These are phyloP conservation scores for Ophiostoma australiae DNA, from an alignment of 2,329 filamentous ascomycete species.

Conservation along the genomic window DNA sequence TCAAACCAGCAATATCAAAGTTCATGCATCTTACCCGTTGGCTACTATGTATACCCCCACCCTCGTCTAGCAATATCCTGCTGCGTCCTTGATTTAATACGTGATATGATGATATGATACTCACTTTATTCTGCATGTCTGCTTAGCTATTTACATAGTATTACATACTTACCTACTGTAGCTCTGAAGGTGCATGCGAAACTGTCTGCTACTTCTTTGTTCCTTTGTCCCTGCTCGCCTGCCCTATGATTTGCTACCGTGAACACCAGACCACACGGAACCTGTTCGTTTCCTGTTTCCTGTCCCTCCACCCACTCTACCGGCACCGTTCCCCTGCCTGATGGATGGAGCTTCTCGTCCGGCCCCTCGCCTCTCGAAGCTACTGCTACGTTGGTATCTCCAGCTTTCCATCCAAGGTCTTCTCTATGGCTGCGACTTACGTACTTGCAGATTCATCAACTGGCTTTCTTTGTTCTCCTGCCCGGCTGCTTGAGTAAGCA, in stretches of 20 bases:
- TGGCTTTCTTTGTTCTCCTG: background rate
- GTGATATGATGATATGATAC: background rate
- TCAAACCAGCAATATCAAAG: background rate
- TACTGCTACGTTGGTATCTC: slow-evolving; percentile 2
- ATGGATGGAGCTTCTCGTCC: slow-evolving; percentile 12
- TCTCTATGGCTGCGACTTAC: too few species aligned
- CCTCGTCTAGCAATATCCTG: background rate
- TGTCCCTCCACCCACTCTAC: background rate
- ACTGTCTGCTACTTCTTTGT: too few species aligned
- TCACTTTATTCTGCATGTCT: background rate
- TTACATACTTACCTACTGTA: background rate
- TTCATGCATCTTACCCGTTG: background rate
- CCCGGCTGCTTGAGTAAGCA: background rate
- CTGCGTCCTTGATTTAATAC: background rate
- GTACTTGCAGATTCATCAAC: background rate
- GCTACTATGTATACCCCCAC: background rate
- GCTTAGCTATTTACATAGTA: too few species aligned
- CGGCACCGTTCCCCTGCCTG: background rate
- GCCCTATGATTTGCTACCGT: background rate
- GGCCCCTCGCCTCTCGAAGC: background rate
- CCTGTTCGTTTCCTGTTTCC: slow-evolving; percentile 3
- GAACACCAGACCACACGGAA: background rate
- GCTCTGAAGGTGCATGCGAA: background rate
- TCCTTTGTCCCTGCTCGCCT: background rate
- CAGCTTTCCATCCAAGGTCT: too few species aligned